These are phyloP conservation scores for Alternaria angustiovoidea DNA, from an alignment of 2,329 filamentous ascomycete genomes.

Conservation along the genomic window DNA sequence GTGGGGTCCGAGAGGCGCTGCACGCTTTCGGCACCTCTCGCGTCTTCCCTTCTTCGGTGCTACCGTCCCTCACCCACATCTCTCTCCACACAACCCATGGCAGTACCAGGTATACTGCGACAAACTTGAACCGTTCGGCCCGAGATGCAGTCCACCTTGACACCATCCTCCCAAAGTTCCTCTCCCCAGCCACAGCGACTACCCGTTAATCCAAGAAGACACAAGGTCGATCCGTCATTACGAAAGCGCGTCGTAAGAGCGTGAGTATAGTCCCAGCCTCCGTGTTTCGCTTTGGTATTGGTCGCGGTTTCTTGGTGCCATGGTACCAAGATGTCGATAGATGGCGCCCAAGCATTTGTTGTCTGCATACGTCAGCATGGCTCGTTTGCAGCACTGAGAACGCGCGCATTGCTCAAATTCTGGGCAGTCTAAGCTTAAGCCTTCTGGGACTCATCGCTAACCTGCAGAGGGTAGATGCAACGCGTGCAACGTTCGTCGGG, in stretches of 20 bases:
- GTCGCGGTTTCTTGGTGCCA: background rate
- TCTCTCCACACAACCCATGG: constrained; percentile 11
- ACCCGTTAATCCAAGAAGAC: constrained; percentile 35
- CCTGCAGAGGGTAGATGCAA: constrained; percentile 31
- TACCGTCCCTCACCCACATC: constrained; percentile 11
- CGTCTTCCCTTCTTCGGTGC: constrained; percentile 11
- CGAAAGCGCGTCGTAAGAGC: constrained; percentile 34
- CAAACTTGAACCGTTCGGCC: constrained; percentile 12
- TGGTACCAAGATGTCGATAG: background rate
- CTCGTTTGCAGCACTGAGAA: constrained; percentile 1
- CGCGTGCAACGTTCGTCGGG: constrained; percentile 36
- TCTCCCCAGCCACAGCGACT: constrained; percentile 26
- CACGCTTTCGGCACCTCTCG: constrained; percentile 4
- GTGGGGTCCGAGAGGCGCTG: constrained; percentile 13
- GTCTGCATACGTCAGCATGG: background rate
- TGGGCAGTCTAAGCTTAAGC: background rate
- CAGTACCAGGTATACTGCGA: constrained; percentile 11
- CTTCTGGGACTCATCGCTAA: constrained; percentile 6
- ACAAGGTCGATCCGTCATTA: constrained; percentile 33
- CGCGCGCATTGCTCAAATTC: background rate
- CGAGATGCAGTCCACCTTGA: constrained; percentile 21
- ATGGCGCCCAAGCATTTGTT: background rate
- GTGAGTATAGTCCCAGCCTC: constrained; percentile 21
- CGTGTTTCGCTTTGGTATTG: background rate
- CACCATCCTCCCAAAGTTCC: constrained; percentile 15